Evolutionary conservation across 2,329 filamentous ascomycete genomes (phyloP), one percentile per base, ranked within the genome.

Genomic region (Periconia sp.): DNA sequence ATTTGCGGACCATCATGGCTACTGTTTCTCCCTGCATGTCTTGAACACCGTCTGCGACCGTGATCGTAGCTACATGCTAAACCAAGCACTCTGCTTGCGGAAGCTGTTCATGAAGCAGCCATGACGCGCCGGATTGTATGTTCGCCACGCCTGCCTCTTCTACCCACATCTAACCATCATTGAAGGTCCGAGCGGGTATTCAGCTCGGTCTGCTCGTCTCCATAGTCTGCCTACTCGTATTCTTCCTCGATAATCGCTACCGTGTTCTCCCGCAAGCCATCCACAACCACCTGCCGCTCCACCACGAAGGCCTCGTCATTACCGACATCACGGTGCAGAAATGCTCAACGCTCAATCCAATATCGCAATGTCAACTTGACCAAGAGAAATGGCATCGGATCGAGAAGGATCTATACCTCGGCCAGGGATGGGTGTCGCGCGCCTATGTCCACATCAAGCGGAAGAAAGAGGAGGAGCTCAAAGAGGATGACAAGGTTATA

Each of bases 161-260:
- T 15, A 21, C 9, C 13, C 3, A 13, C 4, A 5, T 7, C 61
- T 65, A 36, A 65, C 44, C 16, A 16, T 3, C 19, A 25, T 13
- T 29, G 16, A 41, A 76, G 72, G 72, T 75, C 22, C 74, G 77
- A 53, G 90, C 90, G 52, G 82, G 87, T 63, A 77, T 87, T 66
- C 89, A 96, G 79, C 83, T 94, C 64, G 77, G 80, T 52, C 77
- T 83, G 43, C 78, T 90, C 43, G 77, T 82, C 42, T 67, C 81
- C 55, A 75, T 90, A 62, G 61, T 73, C 57, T 82, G 87, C 56
- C 76, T 92, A 56, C 65, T 92, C 59, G 72, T 92, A 60, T 84
- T 92, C 70, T 80, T 95, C 69, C 85, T 96, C 75, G 92, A 96
- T 73, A 88, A 86, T 64, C 89, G 87, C 67, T 95, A 94, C 75